Evolutionary conservation across 2,329 filamentous ascomycete species (phyloP).

Genomic region (Hypoxylon sp.): DNA sequence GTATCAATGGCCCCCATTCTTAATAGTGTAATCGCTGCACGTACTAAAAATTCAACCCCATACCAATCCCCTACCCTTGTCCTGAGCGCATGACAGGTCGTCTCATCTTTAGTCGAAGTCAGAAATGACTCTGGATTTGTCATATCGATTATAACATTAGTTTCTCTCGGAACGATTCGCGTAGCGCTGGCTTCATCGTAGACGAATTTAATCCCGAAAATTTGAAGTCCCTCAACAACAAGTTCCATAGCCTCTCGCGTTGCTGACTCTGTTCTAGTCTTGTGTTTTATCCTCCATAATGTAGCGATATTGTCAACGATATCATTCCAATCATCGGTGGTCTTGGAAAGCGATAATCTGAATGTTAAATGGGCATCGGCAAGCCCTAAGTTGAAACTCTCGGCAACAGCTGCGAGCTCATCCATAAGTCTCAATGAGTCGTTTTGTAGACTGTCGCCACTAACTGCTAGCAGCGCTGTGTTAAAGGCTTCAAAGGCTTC

Average conservation of each 20-base stretch:
- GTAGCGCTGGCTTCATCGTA: neutral
- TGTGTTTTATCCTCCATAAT: neutral
- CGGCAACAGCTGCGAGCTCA: neutral
- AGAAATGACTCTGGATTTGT: neutral
- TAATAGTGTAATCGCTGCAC: slow-evolving; percentile 7
- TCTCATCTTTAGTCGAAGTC: neutral
- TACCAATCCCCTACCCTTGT: neutral
- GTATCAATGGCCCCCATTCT: neutral
- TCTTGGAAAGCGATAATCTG: neutral
- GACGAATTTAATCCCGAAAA: slow-evolving; percentile 13
- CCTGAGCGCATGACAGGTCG: neutral
- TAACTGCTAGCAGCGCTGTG: neutral
- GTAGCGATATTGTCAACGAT: neutral
- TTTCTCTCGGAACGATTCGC: neutral
- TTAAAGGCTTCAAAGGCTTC: slow-evolving; percentile 19
- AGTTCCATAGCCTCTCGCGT: slow-evolving; percentile 1
- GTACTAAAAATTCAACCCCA: slow-evolving; percentile 10
- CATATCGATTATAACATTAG: neutral
- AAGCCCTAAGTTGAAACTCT: slow-evolving; percentile 8
- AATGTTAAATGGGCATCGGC: slow-evolving; percentile 9
- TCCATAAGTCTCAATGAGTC: neutral
- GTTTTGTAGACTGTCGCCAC: neutral
- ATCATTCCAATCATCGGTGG: neutral
- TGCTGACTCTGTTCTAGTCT: neutral
- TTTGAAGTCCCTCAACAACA: slow-evolving; percentile 6